Evolutionary conservation across 202 grass and related monocot species (phyloP), one percentile per base, ranked within the genome.

Genomic region (Panicum virgatum): DNA sequence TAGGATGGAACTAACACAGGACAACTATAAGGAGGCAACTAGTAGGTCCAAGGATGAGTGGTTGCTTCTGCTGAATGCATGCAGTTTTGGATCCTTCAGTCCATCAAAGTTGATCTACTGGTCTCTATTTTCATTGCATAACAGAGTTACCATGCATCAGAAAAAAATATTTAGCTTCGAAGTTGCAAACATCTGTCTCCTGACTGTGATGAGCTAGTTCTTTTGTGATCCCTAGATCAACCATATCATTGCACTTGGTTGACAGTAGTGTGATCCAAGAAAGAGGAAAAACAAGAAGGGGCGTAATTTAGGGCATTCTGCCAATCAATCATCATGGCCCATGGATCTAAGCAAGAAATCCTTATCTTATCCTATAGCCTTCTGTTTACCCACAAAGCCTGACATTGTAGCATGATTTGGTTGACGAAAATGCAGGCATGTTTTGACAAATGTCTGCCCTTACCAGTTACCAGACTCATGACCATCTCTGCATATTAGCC

Each of bases 281-380:
- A 77, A 72, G 65, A 20, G 46, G 79, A 78, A 9, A 3, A 46
- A 61, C 64, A 63, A 29, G 72, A 37, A 77, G 71, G 45, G 56
- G 20, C 79, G 66, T 39, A 47, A 78, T 45, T 53, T 52, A 53
- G 32, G 63, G 69, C 72, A 82, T 83, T 15, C 58, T 60, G 50
- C 23, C 71, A 44, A 66, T 44, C 75, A 88, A 78, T 88, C 80
- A 88, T 83, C 66, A 73, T 87, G 80, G 47, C 15, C 36, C 63
- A 57, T 43, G 48, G 63, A 69, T 69, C 36, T 40, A 38, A 26
- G 73, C 43, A 36, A 34, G 9, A 72, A 72, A 72, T 51, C 25
- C 43, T 61, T 79, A 72, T 60, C 26, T 76, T 22, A 51, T 45
- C 62, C 38, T 75, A 7, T 52, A 81, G 9, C 52, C 32, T 81